These are phyloP conservation scores for Haplosporangium sp. DNA, from an alignment of 371 early-diverging fungal genomes.

Conservation along the genomic window DNA sequence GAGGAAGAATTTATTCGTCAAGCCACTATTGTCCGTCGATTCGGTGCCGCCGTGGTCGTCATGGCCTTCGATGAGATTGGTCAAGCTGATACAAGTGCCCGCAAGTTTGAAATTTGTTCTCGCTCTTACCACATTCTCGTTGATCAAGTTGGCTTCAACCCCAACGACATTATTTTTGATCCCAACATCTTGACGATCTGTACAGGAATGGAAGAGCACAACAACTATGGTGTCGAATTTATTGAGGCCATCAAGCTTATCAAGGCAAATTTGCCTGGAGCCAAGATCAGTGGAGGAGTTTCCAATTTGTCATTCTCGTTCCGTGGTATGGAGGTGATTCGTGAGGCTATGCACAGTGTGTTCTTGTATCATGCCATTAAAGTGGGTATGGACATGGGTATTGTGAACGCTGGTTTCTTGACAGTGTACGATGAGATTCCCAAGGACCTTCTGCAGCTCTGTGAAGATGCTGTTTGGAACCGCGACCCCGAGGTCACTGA, in stretches of 20 bases:
- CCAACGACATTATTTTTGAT: constrained; percentile 94
- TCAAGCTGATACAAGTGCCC: constrained; percentile 86
- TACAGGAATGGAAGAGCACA: constrained; percentile 96
- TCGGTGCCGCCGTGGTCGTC: constrained; percentile 96
- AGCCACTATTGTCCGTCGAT: constrained; percentile 87
- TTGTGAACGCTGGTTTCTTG: constrained; percentile 94
- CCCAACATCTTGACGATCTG: constrained; percentile 96
- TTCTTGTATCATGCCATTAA: constrained; percentile 93
- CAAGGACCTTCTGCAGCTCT: constrained; percentile 88
- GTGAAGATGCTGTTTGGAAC: constrained; percentile 94
- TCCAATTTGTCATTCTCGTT: constrained; percentile 96
- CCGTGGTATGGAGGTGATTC: constrained; percentile 91
- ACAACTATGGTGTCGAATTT: constrained; percentile 95
- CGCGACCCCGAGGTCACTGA: constrained; percentile 92
- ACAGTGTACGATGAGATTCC: constrained; percentile 95
- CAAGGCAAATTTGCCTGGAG: constrained; percentile 85
- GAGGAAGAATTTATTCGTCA: constrained; percentile 91
- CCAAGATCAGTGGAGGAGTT: constrained; percentile 93
- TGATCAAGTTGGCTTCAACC: constrained; percentile 87
- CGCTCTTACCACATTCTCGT: constrained; percentile 91
- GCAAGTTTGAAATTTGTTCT: constrained; percentile 91
- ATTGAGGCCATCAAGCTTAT: constrained; percentile 82
- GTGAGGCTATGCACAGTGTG: constrained; percentile 96
- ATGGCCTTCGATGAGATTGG: constrained; percentile 97
- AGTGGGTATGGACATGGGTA: constrained; percentile 97